Conservation (phyloP, 768 basidiomycete species). For the Sarcodon aspratus region DNA sequence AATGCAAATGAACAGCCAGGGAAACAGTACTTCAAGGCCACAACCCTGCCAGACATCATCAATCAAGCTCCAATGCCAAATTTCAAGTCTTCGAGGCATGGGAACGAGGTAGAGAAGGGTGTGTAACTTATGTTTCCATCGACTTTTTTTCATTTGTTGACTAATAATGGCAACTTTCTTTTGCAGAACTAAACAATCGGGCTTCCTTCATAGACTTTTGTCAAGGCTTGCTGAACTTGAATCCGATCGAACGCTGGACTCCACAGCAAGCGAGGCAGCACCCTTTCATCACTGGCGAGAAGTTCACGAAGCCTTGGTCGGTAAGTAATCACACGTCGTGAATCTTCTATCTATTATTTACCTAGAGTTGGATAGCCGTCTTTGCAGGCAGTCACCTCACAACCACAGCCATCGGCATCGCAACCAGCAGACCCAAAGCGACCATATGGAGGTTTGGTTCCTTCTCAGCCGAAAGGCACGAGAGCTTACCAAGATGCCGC, state of each 20-base stretch:
- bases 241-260: conserved; percentile 93
- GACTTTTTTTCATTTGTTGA: neutral
- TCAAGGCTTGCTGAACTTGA: conserved; percentile 85
- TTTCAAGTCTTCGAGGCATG: conserved; percentile 59
- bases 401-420: conserved; percentile 7
- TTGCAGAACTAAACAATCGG: conserved; percentile 81
- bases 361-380: conserved; percentile 8
- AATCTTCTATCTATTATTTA: neutral
- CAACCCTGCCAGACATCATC: conserved; percentile 88
- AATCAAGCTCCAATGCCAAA: conserved; percentile 90
- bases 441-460: conserved; percentile 88
- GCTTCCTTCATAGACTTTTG: conserved; percentile 97
- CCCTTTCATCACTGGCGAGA: conserved; percentile 97
- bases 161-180: neutral
- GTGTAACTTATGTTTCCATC: conserved; percentile 10
- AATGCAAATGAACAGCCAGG: conserved; percentile 94
- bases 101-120: conserved; percentile 86
- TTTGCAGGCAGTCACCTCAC: conserved; percentile 6
- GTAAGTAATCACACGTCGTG: conserved; percentile 23
- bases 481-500: conserved; percentile 88
- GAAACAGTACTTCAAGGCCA: conserved; percentile 98
- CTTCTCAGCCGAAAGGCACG: conserved; percentile 78
- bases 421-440: conserved; percentile 57
- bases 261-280: conserved; percentile 93
- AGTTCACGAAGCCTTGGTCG: conserved; percentile 78